Evolutionary conservation across 306 rosid species (phyloP), one percentile per base, ranked within the genome.

Genomic region (Inga leiocalycina): DNA sequence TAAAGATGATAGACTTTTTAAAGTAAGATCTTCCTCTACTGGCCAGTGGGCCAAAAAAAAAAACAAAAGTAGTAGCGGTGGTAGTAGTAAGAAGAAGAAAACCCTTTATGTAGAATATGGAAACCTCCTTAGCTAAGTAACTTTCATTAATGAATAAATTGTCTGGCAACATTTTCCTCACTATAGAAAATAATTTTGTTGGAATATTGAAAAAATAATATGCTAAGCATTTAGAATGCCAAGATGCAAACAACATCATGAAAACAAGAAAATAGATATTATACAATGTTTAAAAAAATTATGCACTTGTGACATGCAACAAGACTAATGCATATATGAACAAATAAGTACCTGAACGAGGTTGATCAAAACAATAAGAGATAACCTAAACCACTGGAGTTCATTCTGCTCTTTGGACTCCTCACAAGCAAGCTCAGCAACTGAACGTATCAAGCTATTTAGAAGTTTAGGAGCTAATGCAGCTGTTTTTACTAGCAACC

Each of bases 301-400:
- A 35, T 14, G 77, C 72, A 79, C 24, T 78, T 3, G 24, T 75
- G 24, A 41, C 49, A 65, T 16, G 71, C 16, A 80, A 62, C 70
- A 79, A 81, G 30, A 77, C 69, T 64, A 44, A 72, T 14, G 45
- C 44, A 30, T 71, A 59, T 35, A 24, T 35, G 32, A 82, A 48
- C 43, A 74, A 49, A 66, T 15, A 17, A 70, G 83, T 89, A 96
- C 99, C 99, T 93, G 99, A 89, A 93, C 90, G 83, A 96, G 92
- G 87, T 86, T 91, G 84, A 92, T 89, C 85, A 93, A 83, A 76
- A 94, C 88, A 87, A 96, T 88, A 80, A 96, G 89, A 73, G 99
- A 90, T 77, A 91, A 74, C 79, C 94, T 91, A 89, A 92, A 77
- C 91, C 92, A 90, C 69, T 91, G 93, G 84, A 93, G 89, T 89